phyloP scores from a whole-genome alignment of 805 yeast genomes.

The Schizosaccharomyces lindneri region DNA sequence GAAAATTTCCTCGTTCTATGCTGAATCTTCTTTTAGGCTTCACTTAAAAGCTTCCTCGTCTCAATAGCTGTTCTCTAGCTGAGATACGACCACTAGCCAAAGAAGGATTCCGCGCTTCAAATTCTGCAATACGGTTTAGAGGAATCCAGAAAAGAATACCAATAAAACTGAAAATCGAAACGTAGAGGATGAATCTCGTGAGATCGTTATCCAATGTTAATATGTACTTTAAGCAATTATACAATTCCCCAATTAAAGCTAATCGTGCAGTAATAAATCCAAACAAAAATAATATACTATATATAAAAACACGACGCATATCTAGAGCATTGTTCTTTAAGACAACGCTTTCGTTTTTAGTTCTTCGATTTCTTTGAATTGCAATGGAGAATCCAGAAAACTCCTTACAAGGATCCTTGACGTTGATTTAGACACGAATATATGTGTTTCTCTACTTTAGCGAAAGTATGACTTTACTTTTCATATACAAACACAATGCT shows the following conservation, averaged over 20 bases:
- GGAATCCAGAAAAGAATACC: neutral
- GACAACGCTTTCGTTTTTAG: too few species aligned
- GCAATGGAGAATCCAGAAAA: too few species aligned
- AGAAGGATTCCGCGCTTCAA: neutral
- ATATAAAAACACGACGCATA: too few species aligned
- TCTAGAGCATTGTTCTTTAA: too few species aligned
- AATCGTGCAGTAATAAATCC: neutral
- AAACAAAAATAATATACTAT: neutral
- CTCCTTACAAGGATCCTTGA: too few species aligned
- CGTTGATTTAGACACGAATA: too few species aligned
- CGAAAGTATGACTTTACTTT: too few species aligned
- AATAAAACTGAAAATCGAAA: neutral
- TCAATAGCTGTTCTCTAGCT: slow-evolving; percentile 11
- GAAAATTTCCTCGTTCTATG: too few species aligned
- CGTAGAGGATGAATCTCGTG: neutral
- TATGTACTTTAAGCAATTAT: neutral
- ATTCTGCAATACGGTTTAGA: neutral
- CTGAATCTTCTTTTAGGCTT: too few species aligned
- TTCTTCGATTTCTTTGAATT: too few species aligned
- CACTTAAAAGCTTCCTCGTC: slow-evolving; percentile 9
- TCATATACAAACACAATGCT: too few species aligned
- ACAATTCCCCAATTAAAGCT: neutral
- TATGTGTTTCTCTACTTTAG: too few species aligned
- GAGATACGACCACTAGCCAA: slow-evolving; percentile 4
- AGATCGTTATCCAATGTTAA: neutral